Evolutionary conservation across 75 land plant genomes (phyloP).

Genomic region (Pseudotsuga menziesii): DNA sequence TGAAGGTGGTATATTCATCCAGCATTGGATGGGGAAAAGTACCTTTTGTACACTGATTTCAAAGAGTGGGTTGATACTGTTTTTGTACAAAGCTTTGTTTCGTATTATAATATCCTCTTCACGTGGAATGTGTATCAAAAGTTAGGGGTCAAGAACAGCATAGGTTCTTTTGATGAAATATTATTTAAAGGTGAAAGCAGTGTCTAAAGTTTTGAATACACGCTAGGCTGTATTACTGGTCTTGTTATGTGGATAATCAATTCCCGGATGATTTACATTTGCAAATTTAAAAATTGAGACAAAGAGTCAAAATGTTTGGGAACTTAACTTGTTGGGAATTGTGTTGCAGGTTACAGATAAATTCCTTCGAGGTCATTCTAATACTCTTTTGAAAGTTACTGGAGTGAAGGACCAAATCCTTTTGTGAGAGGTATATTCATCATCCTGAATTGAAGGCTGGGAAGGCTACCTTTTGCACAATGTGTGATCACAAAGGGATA

Average conservation of each 20-base stretch:
- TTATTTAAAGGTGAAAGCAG: too few relatives aligned
- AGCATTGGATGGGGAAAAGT: background rate
- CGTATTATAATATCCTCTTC: too few relatives aligned
- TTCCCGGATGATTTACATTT: background rate
- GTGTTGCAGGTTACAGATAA: conserved; percentile 49
- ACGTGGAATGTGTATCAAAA: too few relatives aligned
- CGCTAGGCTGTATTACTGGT: background rate
- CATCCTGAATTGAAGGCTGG: background rate
- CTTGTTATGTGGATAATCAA: background rate
- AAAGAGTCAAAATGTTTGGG: background rate
- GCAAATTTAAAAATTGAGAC: background rate
- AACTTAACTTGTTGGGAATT: conserved; percentile 7
- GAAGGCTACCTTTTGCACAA: background rate
- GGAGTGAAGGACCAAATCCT: conserved; percentile 19
- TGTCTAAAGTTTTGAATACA: background rate
- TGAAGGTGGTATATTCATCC: background rate
- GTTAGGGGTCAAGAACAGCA: too few relatives aligned
- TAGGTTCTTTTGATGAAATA: too few relatives aligned
- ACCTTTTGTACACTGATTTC: too few relatives aligned
- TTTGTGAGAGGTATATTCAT: background rate
- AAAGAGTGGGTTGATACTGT: too few relatives aligned
- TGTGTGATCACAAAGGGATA: background rate
- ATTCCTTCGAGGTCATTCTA: conserved; percentile 65
- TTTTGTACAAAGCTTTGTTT: too few relatives aligned
- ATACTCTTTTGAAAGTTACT: conserved; percentile 41